Conservation (phyloP, 306 rosid species). For the Glycyrrhiza uralensis region DNA sequence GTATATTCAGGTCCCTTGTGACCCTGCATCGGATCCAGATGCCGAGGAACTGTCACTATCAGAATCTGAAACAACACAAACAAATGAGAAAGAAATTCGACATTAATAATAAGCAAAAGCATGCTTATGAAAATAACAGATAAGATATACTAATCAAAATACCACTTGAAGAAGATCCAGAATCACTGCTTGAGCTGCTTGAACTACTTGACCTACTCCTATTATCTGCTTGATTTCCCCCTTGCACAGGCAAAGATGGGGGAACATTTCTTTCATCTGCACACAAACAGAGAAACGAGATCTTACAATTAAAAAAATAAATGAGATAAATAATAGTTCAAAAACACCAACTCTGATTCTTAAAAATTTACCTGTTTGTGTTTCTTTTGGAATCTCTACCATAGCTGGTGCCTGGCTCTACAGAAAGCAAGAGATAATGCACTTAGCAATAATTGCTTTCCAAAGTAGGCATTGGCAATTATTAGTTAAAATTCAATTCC, state of each 20-base stretch:
- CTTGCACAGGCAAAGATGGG: constrained; percentile 51
- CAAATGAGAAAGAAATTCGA: constrained; percentile 16
- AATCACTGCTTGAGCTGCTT: constrained; percentile 94
- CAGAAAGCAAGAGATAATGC: constrained; percentile 1
- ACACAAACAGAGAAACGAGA: background rate
- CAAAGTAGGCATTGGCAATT: background rate
- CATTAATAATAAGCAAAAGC: constrained; percentile 5
- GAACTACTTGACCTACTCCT: constrained; percentile 94
- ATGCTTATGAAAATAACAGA: background rate
- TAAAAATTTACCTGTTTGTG: constrained; percentile 48
- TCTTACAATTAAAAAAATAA: constrained; percentile 1
- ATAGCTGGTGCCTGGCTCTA: constrained; percentile 45
- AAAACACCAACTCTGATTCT: constrained; percentile 7
- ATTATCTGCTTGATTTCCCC: constrained; percentile 54
- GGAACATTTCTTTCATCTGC: constrained; percentile 58
- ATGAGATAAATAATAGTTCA: background rate
- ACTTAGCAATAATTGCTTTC: constrained; percentile 6
- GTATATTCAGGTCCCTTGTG: constrained; percentile 55
- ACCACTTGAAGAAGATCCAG: constrained; percentile 98
- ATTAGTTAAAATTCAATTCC: background rate
- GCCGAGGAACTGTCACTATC: constrained; percentile 94
- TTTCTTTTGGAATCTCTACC: constrained; percentile 45
- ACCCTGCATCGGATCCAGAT: constrained; percentile 85
- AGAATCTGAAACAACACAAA: constrained; percentile 62
- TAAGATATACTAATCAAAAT: constrained; percentile 24